Percentiles rank a stretch among this genome's conserved stretches.
Evolutionary conservation across 129 eudicot genomes (phyloP).

Genomic region (Centaurea solstitialis): DNA sequence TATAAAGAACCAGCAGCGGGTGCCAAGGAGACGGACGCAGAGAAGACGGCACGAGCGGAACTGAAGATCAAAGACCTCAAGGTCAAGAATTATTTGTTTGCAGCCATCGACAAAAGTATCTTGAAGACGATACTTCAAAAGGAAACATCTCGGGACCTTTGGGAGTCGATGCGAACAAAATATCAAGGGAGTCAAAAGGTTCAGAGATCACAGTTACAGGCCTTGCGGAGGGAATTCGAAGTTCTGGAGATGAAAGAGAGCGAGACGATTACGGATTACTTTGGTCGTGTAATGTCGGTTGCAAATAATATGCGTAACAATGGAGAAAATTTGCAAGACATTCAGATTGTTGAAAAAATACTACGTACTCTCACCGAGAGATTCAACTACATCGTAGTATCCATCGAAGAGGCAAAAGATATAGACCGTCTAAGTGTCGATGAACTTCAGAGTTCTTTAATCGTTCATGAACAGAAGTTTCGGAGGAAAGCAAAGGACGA

Average conservation of each 20-base stretch:
- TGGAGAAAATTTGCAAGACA: not conserved
- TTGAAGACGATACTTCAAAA: not conserved
- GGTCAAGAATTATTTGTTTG: not conserved
- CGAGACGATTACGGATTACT: not conserved
- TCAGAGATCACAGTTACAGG: not conserved
- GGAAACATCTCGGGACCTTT: not conserved
- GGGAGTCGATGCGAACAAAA: not conserved
- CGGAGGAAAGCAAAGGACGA: too few relatives aligned
- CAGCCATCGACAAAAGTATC: not conserved
- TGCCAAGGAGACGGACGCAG: not conserved
- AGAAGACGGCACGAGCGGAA: not conserved
- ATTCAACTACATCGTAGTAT: too few relatives aligned
- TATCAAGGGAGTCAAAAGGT: not conserved
- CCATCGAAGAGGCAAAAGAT: too few relatives aligned
- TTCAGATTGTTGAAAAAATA: too few relatives aligned
- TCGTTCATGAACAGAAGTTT: too few relatives aligned
- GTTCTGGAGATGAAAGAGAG: not conserved
- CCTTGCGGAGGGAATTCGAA: not conserved
- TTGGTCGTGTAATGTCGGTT: not conserved
- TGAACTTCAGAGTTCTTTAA: too few relatives aligned
- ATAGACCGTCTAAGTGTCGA: too few relatives aligned
- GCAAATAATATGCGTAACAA: not conserved
- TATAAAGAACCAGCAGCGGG: not conserved
- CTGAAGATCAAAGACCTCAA: not conserved
- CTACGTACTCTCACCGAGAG: too few relatives aligned